Conservation (phyloP, 148 eudicot genomes). For the Amaranthus cruentus region DNA sequence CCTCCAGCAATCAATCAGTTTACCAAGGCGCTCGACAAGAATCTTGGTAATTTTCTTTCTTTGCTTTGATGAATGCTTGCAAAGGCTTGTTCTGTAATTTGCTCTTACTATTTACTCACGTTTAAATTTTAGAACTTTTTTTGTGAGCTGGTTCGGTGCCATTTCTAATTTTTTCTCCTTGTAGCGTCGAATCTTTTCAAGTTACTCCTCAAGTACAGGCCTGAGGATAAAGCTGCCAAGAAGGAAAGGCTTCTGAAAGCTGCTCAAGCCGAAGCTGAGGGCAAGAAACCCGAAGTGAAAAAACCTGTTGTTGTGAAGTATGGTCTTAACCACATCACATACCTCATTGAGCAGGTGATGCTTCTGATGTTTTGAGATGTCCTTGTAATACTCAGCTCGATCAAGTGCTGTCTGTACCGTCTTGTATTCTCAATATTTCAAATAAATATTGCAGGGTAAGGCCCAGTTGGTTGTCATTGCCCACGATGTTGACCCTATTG, state of each 20-base stretch:
- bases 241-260: slow-evolving; percentile 78
- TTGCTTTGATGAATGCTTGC: background rate
- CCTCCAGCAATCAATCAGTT: slow-evolving; percentile 67
- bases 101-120: background rate
- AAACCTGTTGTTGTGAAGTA: slow-evolving; percentile 92
- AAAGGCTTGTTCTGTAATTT: background rate
- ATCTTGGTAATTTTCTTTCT: slow-evolving; percentile 35
- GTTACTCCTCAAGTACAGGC: slow-evolving; percentile 86
- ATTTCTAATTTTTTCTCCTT: background rate
- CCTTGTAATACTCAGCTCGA: background rate
- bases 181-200: slow-evolving; percentile 80
- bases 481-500: slow-evolving; percentile 94
- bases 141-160: background rate
- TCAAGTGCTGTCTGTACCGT: background rate
- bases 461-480: slow-evolving; percentile 95
- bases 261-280: slow-evolving; percentile 89
- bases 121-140: no score
- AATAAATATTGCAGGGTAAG: slow-evolving; percentile 49
- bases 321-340: slow-evolving; percentile 84
- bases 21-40: slow-evolving; percentile 71
- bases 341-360: slow-evolving; percentile 80
- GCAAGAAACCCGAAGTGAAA: slow-evolving; percentile 64
- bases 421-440: background rate
- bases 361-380: no score
- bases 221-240: slow-evolving; percentile 80